Evolutionary conservation across 2,329 filamentous ascomycete species (phyloP).

Genomic region (Alternaria dauci): DNA sequence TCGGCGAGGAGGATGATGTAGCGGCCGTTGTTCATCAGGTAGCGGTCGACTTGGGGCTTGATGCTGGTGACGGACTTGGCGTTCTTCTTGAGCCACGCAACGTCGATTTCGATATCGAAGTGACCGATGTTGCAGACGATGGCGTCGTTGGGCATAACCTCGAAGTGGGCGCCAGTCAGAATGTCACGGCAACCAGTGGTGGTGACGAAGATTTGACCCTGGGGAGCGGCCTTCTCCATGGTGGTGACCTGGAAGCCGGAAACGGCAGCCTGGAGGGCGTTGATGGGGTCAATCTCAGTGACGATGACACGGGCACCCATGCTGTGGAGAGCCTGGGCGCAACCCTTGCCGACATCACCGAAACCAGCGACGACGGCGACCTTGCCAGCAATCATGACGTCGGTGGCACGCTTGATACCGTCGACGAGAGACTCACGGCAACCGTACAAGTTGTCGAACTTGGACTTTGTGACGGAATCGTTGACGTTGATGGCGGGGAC

Average conservation of each 20-base stretch:
- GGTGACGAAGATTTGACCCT: slow-evolving; percentile 98
- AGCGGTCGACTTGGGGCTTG: slow-evolving; percentile 99
- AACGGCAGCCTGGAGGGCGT: slow-evolving; percentile 98
- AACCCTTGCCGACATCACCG: slow-evolving; percentile 99
- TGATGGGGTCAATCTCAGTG: slow-evolving; percentile 99
- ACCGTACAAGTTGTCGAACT: slow-evolving; percentile 99
- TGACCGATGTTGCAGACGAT: slow-evolving; percentile 99
- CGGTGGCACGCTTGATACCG: slow-evolving; percentile 99
- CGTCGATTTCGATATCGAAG: slow-evolving; percentile 99
- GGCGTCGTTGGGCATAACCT: slow-evolving; percentile 94
- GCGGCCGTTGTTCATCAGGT: slow-evolving; percentile 88
- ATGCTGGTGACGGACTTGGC: slow-evolving; percentile 94
- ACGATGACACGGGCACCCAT: slow-evolving; percentile 98
- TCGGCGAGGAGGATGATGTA: slow-evolving; percentile 99
- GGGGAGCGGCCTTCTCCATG: slow-evolving; percentile 92
- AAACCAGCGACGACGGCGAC: slow-evolving; percentile 96
- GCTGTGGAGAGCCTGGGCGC: slow-evolving; percentile 91
- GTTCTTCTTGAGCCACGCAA: slow-evolving; percentile 99
- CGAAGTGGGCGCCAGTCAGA: slow-evolving; percentile 88
- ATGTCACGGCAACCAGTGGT: slow-evolving; percentile 99
- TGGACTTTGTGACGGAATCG: slow-evolving; percentile 99
- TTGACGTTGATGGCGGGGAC: slow-evolving; percentile 98
- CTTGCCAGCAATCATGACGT: slow-evolving; percentile 99
- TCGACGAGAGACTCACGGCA: slow-evolving; percentile 99
- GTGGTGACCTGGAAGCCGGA: slow-evolving; percentile 96